Base-by-base conservation (phyloP, 352 stramenopile genomes). In the Blastocystis sp. region DNA sequence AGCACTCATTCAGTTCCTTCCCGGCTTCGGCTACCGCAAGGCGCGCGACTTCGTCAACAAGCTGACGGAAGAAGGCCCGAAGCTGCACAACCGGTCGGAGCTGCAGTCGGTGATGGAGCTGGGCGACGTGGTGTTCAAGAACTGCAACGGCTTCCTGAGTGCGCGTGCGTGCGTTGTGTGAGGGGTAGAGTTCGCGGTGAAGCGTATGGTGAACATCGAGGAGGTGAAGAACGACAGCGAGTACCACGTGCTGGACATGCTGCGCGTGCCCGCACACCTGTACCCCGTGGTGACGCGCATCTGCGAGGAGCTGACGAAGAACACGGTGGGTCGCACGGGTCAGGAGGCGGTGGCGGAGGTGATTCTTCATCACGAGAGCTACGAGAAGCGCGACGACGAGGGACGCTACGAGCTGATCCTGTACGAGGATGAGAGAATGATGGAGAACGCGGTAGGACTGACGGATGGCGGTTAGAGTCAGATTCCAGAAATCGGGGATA, bases 61-160 rank as follows among this genome's bases (percentile, higher is more conserved):
- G 33, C 31, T 85, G 51, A 31, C 29, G 0, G 10, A 16, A 16
- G 41, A 67, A 21, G 51, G 50, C 26, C 31, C 41, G 33, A 16
- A 19, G 0, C 19, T 85, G 55, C 55, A 50, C 16, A 85, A 85
- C 35, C 74, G 74, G 1, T 26, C 41, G 59, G 74, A 85, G 9
- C 16, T 85, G 60, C 45, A 69, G 29, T 3, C 24, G 12, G 45
- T 41, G 19, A 29, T 39, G 33, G 74, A 37, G 19, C 74, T 85
- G 16, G 74, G 74, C 33, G 74, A 85, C 41, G 50, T 67, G 12
- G 74, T 85, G 51, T 85, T 85, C 41, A 55, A 51, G 33, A 85
- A 85, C 35, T 85, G 74, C 37, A 85, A 85, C n/a, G 74, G 51
- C 13, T 85, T 85, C 51, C 29, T 85, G 24, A 61, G 74, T 85